Conservation (phyloP, 2,329 filamentous ascomycete species). For the Diaporthe citriasiana region DNA sequence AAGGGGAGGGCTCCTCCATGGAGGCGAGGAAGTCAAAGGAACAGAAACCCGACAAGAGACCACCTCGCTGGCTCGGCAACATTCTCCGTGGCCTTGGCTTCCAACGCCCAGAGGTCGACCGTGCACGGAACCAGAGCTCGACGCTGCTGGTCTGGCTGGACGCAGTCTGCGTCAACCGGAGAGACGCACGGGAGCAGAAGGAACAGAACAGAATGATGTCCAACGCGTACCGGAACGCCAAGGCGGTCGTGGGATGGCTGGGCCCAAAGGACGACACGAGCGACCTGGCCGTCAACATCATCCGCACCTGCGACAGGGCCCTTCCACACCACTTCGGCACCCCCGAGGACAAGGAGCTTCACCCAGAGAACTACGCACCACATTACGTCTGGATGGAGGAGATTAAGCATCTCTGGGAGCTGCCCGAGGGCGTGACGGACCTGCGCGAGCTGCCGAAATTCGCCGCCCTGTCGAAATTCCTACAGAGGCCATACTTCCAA, state of each 20-base stretch:
- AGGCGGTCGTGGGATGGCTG: slow-evolving; percentile 47
- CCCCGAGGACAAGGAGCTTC: slow-evolving; percentile 50
- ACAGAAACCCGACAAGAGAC: slow-evolving; percentile 1
- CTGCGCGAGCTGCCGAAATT: slow-evolving; percentile 40
- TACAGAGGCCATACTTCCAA: slow-evolving; percentile 52
- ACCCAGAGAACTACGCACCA: slow-evolving; percentile 53
- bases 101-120: slow-evolving; percentile 26
- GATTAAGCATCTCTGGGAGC: slow-evolving; percentile 40
- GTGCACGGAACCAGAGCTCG: not conserved
- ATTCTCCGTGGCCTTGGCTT: slow-evolving; percentile 31
- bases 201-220: slow-evolving; percentile 46
- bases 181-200: slow-evolving; percentile 44
- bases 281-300: slow-evolving; percentile 20
- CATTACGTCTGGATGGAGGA: slow-evolving; percentile 47
- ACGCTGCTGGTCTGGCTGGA: slow-evolving; percentile 47
- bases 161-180: slow-evolving; percentile 47
- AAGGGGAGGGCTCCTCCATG: not conserved
- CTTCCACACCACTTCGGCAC: slow-evolving; percentile 53
- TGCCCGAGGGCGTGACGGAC: slow-evolving; percentile 15
- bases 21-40: slow-evolving; percentile 7
- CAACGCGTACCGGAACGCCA: slow-evolving; percentile 46
- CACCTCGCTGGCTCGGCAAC: slow-evolving; percentile 36
- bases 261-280: slow-evolving; percentile 42
- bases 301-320: slow-evolving; percentile 45
- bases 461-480: slow-evolving; percentile 49